A percentile compares a stretch with the other conserved stretches of the same genome.
These are phyloP conservation scores for Dovyalis caffra DNA, from an alignment of 345 rosid genomes.

Conservation along the genomic window DNA sequence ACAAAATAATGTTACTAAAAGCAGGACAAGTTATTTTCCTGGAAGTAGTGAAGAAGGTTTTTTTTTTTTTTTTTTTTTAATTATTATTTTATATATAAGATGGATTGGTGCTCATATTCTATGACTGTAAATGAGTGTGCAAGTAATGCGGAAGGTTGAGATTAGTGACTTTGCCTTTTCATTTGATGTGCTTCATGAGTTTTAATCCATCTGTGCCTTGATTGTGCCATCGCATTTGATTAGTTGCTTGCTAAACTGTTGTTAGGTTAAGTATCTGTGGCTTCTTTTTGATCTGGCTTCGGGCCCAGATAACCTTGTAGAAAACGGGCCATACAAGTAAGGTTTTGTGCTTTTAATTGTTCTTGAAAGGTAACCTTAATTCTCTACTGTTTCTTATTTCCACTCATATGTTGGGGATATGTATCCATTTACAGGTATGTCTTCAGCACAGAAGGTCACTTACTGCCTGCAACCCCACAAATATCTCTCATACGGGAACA, in stretches of 20 bases:
- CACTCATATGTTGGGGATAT: background rate
- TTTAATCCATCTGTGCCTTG: background rate
- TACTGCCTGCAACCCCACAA: constrained; percentile 83
- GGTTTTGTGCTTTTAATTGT: constrained; percentile 16
- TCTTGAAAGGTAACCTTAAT: background rate
- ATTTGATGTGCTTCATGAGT: background rate
- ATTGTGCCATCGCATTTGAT: background rate
- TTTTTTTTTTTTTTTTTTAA: too few species aligned
- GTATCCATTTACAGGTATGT: constrained; percentile 51
- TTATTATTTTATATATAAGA: too few species aligned
- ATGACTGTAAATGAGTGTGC: too few species aligned
- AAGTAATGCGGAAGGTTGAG: too few species aligned
- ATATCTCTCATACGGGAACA: constrained; percentile 80
- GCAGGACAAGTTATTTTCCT: too few species aligned
- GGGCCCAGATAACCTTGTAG: constrained; percentile 87
- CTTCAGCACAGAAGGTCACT: constrained; percentile 94
- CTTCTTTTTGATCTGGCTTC: constrained; percentile 93
- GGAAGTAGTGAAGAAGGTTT: too few species aligned
- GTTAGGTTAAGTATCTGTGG: constrained; percentile 92
- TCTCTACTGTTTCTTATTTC: background rate
- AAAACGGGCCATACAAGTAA: constrained; percentile 98
- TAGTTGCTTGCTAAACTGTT: constrained; percentile 13
- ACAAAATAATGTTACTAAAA: too few species aligned
- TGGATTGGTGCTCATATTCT: too few species aligned
- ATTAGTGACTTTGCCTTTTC: background rate